Conservation (phyloP, 345 rosid genomes). For the Lenwebbia sp. region DNA sequence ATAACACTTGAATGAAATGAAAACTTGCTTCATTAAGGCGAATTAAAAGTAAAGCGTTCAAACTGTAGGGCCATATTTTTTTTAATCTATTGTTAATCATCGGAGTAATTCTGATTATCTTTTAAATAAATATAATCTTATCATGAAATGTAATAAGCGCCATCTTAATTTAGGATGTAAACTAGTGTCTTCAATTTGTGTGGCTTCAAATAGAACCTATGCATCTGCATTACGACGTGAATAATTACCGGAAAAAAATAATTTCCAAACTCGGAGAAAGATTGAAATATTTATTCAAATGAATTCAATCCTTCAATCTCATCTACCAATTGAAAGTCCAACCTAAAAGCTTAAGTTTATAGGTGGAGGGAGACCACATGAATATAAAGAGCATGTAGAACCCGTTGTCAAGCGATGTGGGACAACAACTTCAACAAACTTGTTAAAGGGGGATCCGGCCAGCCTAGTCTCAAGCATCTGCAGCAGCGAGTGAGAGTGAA, state of each 20-base stretch:
- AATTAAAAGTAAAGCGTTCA: too few relatives aligned
- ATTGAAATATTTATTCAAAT: neutral
- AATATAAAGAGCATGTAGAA: too few relatives aligned
- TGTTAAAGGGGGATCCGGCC: conserved; percentile 29
- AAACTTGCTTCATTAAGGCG: too few relatives aligned
- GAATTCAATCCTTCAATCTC: too few relatives aligned
- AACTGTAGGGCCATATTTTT: too few relatives aligned
- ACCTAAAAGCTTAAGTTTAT: too few relatives aligned
- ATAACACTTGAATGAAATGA: too few relatives aligned
- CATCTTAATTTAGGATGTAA: neutral
- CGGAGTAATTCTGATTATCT: too few relatives aligned
- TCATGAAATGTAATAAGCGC: neutral
- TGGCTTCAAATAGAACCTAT: neutral
- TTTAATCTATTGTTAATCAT: too few relatives aligned
- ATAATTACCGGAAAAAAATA: neutral
- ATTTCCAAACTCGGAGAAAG: neutral
- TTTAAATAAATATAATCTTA: neutral
- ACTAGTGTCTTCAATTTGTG: neutral
- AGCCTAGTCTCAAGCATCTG: conserved; percentile 27
- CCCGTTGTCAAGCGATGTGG: too few relatives aligned
- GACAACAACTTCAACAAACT: too few relatives aligned
- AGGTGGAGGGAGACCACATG: too few relatives aligned
- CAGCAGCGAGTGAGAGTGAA: conserved; percentile 54
- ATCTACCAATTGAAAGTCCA: neutral
- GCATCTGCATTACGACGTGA: neutral